Evolutionary conservation across 345 rosid genomes (phyloP), one percentile per base, ranked within the genome.

Genomic region (Passiflora organensis): DNA sequence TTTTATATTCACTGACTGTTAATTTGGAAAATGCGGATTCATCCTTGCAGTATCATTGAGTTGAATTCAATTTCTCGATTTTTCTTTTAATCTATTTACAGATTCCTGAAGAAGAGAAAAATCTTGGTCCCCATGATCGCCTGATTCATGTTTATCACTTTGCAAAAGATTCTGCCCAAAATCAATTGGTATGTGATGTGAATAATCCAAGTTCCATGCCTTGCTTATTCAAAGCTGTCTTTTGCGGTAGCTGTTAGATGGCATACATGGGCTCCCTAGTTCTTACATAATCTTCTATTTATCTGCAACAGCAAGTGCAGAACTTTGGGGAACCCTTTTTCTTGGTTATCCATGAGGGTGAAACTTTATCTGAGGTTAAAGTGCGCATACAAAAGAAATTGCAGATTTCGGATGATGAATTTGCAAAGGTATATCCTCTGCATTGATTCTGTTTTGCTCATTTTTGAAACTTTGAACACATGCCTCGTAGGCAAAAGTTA

Each of bases 251-350:
- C 11, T 32, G 13, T 22, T 25, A 16, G 6, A 18, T 16, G 41
- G 55, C 21, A 16, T 2, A 48, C 25, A 47, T n/a, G 34, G 11
- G 16, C 36, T 39, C 32, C 1, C 11, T 25, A 11, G 16, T 32
- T 48, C 23, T 53, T 32, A 37, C 22, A 2, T 38, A 1, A 13
- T 39, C 17, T n/a, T 20, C 13, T 19, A 2, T 51, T 54, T 59
- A 36, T 48, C 20, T 25, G 39, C 13, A 51, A 60, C 78, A 94
- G 97, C 89, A 80, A 86, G 79, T 89, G 52, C 85, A 78, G 66
- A 94, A 89, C 75, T 94, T 94, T 63, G 99, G 99, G 16, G 96
- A 89, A 65, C 99, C 99, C 10, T 94, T 94, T 69, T 83, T 94
- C 85, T 76, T 87, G 78, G 95, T 89, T 42, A 78, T 94, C 66